Base-by-base conservation (phyloP, 2,329 filamentous ascomycete species). In the Xylaria multiplex region DNA sequence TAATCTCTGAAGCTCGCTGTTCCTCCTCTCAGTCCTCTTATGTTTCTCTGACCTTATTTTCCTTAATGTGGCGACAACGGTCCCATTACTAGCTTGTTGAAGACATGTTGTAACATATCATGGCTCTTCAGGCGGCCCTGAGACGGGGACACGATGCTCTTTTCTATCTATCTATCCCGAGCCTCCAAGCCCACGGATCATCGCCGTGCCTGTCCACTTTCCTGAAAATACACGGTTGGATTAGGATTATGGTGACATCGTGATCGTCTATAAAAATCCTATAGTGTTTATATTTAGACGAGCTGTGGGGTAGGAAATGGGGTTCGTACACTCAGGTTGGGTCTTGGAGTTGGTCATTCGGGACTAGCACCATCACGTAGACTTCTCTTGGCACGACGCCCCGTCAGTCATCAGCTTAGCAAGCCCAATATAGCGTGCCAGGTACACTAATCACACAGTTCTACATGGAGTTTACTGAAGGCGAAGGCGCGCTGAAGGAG, bases 231-330 rank as follows among this genome's bases (percentile, higher is more conserved):
- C 53, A 60, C 58, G 50, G 52, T 46, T 30, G 32, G 46, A 16
- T 53, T 64, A 16, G 59, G 59, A 64, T 64, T 64, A 62, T 7
- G 62, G 61, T 67, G 62, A 59, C 65, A 67, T 64, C 61, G 62
- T 27, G 62, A 62, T 59, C 62, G 46, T 55, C 58, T 60, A 64
- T 45, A 57, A 45, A 65, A 62, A 67, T 67, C 65, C 62, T 52
- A 54, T 58, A n/a, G 61, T 55, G 65, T 48, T 67, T 67, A 67
- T 67, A 67, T 65, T 67, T 67, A 67, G 65, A 65, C 16, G 16
- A 19, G 59, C n/a, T 59, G 59, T 50, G 53, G 64, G 42, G 53
- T 27, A 11, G 14, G 19, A n/a, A 50, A 45, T n/a, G 43, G 14
- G 22, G 7, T 35, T 14, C 22, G 19, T 54, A 27, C 27, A 27